Evolutionary conservation across 805 yeast species (phyloP).

Genomic region (Candida nonsorbophila): DNA sequence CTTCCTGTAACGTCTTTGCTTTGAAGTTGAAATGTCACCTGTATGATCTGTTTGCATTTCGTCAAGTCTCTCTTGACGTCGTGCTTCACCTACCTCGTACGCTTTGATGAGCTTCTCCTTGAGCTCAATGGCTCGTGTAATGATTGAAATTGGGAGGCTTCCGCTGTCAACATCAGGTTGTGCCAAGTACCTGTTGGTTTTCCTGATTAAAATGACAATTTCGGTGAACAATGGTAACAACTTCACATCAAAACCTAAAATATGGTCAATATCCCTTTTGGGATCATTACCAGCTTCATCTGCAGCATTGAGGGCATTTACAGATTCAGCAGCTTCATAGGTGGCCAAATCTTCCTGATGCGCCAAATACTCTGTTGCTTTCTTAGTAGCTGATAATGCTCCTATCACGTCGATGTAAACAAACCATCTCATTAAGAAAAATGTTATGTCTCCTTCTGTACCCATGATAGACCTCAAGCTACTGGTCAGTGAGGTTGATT

Average conservation of each 20-base stretch:
- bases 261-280: constrained; percentile 48
- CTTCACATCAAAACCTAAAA: constrained; percentile 62
- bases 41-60: constrained; percentile 8
- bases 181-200: constrained; percentile 16
- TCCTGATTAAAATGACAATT: constrained; percentile 31
- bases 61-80: constrained; percentile 18
- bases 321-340: constrained; percentile 16
- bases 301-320: constrained; percentile 14
- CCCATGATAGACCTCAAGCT: constrained; percentile 9
- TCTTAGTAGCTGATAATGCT: constrained; percentile 49
- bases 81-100: constrained; percentile 21
- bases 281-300: constrained; percentile 14
- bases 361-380: constrained; percentile 24
- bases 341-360: constrained; percentile 11
- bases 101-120: constrained; percentile 15
- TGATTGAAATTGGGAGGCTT: constrained; percentile 13
- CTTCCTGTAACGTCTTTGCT: constrained; percentile 6
- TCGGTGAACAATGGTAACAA: constrained; percentile 55
- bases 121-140: constrained; percentile 20
- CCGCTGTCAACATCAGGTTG: constrained; percentile 1
- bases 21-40: constrained; percentile 1
- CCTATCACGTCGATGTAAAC: constrained; percentile 64
- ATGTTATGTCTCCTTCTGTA: constrained; percentile 38
- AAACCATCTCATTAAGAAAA: constrained; percentile 63
- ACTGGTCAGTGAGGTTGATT: too few species aligned